Conservation (phyloP, 495 filamentous ascomycete genomes). For the Neurospora tetraspora region DNA sequence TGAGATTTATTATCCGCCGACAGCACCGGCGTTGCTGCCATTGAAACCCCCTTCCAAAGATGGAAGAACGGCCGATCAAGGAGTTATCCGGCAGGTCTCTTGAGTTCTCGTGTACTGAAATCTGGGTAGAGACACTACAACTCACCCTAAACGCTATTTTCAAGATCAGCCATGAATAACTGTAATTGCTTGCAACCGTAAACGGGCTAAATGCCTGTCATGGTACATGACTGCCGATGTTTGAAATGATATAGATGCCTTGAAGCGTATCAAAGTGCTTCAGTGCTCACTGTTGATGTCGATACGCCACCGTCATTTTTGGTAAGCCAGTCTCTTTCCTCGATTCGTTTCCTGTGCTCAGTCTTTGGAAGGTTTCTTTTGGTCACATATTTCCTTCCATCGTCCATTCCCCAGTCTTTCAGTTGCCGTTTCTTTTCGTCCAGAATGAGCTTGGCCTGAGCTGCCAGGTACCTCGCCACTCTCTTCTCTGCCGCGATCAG, state of each 20-base stretch:
- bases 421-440: not conserved
- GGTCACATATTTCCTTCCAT: too few species aligned
- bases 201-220: not conserved
- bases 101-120: not conserved
- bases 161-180: not conserved
- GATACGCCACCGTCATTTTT: not conserved
- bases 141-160: not conserved
- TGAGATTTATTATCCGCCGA: not conserved
- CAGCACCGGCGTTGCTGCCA: not conserved
- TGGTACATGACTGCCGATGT: not conserved
- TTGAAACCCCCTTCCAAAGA: not conserved
- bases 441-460: not conserved
- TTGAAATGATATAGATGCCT: not conserved
- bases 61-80: not conserved
- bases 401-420: too few species aligned
- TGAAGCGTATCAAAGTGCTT: not conserved
- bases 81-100: not conserved
- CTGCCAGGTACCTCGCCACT: not conserved
- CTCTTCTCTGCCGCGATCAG: not conserved
- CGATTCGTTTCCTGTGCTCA: too few species aligned
- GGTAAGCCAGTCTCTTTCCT: not conserved
- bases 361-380: too few species aligned
- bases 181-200: not conserved
- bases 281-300: not conserved
- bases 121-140: not conserved